Evolutionary conservation across 257 asterid genomes (phyloP).

Genomic region (Schizonepeta tenuifolia): DNA sequence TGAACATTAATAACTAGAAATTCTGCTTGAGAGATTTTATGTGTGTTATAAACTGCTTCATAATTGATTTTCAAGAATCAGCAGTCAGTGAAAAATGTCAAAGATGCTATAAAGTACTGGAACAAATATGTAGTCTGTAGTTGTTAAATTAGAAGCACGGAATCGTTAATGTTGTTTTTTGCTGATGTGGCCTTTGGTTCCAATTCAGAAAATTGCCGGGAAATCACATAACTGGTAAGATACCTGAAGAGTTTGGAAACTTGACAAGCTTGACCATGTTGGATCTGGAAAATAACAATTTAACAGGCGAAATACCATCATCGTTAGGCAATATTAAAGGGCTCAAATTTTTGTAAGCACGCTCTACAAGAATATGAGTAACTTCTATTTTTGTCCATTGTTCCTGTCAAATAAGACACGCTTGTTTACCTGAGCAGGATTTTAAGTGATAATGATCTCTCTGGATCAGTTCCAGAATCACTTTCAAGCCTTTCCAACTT

Average conservation of each 20-base stretch:
- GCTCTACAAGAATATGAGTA: background rate
- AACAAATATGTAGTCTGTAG: background rate
- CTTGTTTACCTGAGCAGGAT: constrained; percentile 49
- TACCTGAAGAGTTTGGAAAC: constrained; percentile 81
- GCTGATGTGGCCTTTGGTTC: constrained; percentile 25
- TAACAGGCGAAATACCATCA: constrained; percentile 80
- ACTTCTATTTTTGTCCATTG: background rate
- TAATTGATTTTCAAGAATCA: background rate
- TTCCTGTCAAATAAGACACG: constrained; percentile 23
- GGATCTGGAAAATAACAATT: constrained; percentile 68
- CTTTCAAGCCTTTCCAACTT: constrained; percentile 62
- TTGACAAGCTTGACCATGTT: constrained; percentile 80
- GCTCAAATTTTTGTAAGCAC: constrained; percentile 72
- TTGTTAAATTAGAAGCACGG: background rate
- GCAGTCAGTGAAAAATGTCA: background rate
- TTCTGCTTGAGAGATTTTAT: background rate
- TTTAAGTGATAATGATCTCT: constrained; percentile 69
- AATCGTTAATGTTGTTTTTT: background rate
- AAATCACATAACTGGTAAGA: constrained; percentile 68
- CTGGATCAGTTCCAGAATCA: constrained; percentile 74
- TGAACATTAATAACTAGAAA: background rate
- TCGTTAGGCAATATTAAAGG: constrained; percentile 67
- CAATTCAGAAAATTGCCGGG: constrained; percentile 77
- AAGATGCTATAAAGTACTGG: background rate
- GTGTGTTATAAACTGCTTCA: background rate